Percentiles rank a stretch among this genome's conserved stretches.
Evolutionary conservation across 192 early-diverging fungal species (phyloP).

Genomic region (Geosiphon pyriformis): DNA sequence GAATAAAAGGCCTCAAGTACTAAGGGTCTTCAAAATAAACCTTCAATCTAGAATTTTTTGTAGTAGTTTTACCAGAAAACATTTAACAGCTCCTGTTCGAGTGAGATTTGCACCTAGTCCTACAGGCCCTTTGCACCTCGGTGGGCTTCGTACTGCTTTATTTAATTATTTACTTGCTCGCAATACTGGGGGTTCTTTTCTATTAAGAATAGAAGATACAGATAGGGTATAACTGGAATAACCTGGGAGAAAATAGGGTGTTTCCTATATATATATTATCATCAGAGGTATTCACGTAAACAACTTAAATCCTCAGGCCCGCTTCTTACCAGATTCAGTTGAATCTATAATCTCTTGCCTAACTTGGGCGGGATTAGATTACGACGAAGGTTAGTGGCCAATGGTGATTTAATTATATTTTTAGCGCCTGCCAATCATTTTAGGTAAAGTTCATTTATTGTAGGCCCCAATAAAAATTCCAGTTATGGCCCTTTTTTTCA

Average conservation of each 20-base stretch:
- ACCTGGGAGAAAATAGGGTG: too few species aligned
- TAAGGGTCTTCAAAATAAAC: too few species aligned
- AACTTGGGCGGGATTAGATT: slow-evolving; percentile 68
- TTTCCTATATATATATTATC: neutral
- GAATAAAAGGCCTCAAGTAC: too few species aligned
- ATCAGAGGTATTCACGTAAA: neutral
- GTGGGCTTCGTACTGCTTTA: slow-evolving; percentile 86
- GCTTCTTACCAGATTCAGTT: slow-evolving; percentile 49
- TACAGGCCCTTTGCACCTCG: slow-evolving; percentile 88
- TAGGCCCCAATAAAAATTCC: slow-evolving; percentile 57
- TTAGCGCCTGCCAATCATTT: neutral
- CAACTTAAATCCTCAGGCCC: too few species aligned
- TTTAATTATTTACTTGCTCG: slow-evolving; percentile 84
- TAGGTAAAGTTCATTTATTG: neutral
- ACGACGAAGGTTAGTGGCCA: slow-evolving; percentile 59
- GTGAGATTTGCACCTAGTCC: slow-evolving; percentile 94
- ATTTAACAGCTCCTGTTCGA: too few species aligned
- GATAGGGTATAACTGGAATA: slow-evolving; percentile 64
- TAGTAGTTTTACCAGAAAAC: too few species aligned
- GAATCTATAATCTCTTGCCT: slow-evolving; percentile 62
- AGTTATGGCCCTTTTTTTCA: slow-evolving; percentile 64
- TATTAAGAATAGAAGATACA: slow-evolving; percentile 93
- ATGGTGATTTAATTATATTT: neutral
- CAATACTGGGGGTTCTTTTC: slow-evolving; percentile 66
- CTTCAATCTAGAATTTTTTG: too few species aligned